These are phyloP conservation scores for Penicillium olsonii DNA, from an alignment of 2,329 filamentous ascomycete genomes.

Conservation along the genomic window DNA sequence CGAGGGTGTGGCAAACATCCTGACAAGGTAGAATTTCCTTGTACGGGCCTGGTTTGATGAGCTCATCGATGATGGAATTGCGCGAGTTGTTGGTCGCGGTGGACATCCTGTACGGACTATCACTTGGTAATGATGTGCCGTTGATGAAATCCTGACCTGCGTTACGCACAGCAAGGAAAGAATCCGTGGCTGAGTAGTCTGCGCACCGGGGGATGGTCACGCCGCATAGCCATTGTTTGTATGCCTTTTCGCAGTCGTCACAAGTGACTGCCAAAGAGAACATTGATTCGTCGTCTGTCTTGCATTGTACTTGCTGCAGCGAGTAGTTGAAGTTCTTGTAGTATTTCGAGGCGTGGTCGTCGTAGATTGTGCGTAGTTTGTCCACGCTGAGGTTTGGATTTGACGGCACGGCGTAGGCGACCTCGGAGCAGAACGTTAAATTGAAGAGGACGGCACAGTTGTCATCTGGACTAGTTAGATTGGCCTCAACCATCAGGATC, in stretches of 20 bases:
- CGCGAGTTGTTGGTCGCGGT: constrained; percentile 61
- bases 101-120: constrained; percentile 32
- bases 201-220: constrained; percentile 91
- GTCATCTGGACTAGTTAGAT: constrained; percentile 53
- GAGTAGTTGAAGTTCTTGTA: constrained; percentile 80
- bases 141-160: constrained; percentile 71
- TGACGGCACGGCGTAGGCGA: constrained; percentile 87
- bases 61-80: constrained; percentile 70
- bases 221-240: constrained; percentile 94
- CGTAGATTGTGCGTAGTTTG: constrained; percentile 72
- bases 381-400: constrained; percentile 67
- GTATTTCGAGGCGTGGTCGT: constrained; percentile 67
- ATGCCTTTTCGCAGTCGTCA: constrained; percentile 72
- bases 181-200: constrained; percentile 66
- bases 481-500: background rate
- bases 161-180: constrained; percentile 69
- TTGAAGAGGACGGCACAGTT: constrained; percentile 87
- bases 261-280: constrained; percentile 83
- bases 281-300: constrained; percentile 68
- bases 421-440: constrained; percentile 83
- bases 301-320: constrained; percentile 81
- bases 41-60: constrained; percentile 81
- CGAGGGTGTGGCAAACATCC: constrained; percentile 82
- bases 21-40: constrained; percentile 89
- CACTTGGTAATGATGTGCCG: constrained; percentile 55